Evolutionary conservation across 345 rosid genomes (phyloP).

Genomic region (Ceriops tagal): DNA sequence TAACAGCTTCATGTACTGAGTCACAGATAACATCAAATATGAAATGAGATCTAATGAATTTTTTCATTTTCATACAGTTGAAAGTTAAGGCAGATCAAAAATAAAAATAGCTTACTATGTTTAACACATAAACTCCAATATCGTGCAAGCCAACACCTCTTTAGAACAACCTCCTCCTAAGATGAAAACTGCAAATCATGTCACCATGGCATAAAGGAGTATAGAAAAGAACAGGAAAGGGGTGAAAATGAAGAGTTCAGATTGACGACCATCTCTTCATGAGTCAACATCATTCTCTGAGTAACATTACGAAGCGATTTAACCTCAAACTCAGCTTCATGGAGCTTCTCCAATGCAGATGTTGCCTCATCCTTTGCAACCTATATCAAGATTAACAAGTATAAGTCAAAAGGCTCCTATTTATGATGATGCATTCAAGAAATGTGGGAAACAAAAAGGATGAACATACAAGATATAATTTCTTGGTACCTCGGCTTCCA

Average conservation of each 20-base stretch:
- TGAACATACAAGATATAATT: constrained; percentile 19
- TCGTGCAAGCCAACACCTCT: constrained; percentile 39
- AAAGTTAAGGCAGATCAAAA: neutral
- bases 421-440: neutral
- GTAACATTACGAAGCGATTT: constrained; percentile 21
- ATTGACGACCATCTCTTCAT: constrained; percentile 28
- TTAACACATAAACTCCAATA: constrained; percentile 26
- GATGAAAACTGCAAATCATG: constrained; percentile 38
- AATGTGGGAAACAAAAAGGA: constrained; percentile 4
- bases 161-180: constrained; percentile 35
- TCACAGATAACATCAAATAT: too few relatives aligned
- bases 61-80: neutral
- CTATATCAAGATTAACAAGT: constrained; percentile 16
- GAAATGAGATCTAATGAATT: neutral
- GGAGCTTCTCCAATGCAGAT: constrained; percentile 20
- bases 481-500: constrained; percentile 70
- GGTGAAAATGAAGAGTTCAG: neutral
- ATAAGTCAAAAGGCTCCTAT: constrained; percentile 7
- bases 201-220: constrained; percentile 30
- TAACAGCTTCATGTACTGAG: too few relatives aligned
- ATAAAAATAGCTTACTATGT: constrained; percentile 19
- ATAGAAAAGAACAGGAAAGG: constrained; percentile 9
- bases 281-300: constrained; percentile 26
- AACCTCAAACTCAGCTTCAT: constrained; percentile 15
- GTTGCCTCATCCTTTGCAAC: constrained; percentile 24